phyloP scores from a whole-genome alignment of 148 eudicot genomes.

The Vaccinium vitisidaea region DNA sequence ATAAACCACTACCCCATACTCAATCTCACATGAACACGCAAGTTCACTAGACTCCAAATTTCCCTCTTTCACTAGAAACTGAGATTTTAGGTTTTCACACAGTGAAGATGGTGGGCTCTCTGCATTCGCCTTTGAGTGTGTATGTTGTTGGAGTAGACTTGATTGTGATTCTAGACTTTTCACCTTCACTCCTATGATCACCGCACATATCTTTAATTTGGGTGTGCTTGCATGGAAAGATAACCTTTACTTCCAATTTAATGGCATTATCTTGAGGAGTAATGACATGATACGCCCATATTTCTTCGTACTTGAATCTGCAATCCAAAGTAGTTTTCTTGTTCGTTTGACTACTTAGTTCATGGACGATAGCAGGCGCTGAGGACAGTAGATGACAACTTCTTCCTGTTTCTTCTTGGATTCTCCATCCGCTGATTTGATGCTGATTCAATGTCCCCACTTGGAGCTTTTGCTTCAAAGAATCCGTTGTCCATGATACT shows the following conservation, averaged over 20 bases:
- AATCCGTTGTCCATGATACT: not conserved
- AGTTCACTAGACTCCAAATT: not conserved
- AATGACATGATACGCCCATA: not conserved
- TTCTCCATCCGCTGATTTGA: not conserved
- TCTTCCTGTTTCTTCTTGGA: too few species aligned
- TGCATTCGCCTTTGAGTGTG: not conserved
- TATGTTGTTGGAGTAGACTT: not conserved
- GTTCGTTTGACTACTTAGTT: not conserved
- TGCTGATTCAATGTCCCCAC: not conserved
- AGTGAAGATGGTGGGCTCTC: not conserved
- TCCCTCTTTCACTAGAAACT: not conserved
- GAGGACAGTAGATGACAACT: not conserved
- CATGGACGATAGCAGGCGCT: not conserved
- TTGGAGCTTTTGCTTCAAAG: not conserved
- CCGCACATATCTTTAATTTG: not conserved
- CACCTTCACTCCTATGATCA: not conserved
- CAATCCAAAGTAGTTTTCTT: not conserved
- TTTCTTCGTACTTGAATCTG: not conserved
- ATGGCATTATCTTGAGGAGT: too few species aligned
- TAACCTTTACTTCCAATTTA: not conserved
- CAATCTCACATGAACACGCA: not conserved
- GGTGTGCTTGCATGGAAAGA: not conserved
- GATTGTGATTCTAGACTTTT: not conserved
- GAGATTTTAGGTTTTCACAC: not conserved
- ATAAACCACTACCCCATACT: not conserved